phyloP scores from a whole-genome alignment of 2,329 filamentous ascomycete species.

The Laburnicola sp. region DNA sequence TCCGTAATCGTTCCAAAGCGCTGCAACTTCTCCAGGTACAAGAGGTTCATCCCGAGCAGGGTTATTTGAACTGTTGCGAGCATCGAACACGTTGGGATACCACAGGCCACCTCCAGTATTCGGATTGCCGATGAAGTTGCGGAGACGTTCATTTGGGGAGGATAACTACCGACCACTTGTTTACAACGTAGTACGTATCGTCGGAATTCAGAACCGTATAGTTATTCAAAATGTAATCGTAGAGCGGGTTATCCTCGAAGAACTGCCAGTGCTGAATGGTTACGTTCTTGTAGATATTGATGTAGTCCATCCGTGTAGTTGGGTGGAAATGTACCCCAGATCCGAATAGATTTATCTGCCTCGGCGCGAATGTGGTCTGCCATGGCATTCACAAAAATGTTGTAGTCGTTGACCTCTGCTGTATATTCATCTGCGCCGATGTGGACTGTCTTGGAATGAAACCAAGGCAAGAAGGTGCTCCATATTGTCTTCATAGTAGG shows the following conservation, averaged over 20 bases:
- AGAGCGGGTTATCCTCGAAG: conserved; percentile 53
- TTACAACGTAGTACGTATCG: too few relatives aligned
- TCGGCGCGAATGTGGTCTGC: conserved; percentile 35
- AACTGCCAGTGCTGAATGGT: conserved; percentile 56
- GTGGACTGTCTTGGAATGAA: conserved; percentile 43
- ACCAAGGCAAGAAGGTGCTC: conserved; percentile 43
- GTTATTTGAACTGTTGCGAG: conserved; percentile 42
- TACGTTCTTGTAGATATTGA: conserved; percentile 44
- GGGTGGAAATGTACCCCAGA: conserved; percentile 52
- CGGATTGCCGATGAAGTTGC: too few relatives aligned
- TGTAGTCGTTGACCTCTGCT: conserved; percentile 40
- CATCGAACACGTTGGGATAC: conserved; percentile 52
- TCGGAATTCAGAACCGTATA: too few relatives aligned
- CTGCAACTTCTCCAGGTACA: conserved; percentile 37
- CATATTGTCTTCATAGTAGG: conserved; percentile 44
- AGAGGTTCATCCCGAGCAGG: conserved; percentile 35
- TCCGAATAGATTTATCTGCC: conserved; percentile 38
- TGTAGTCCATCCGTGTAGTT: conserved; percentile 25
- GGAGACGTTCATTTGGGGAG: too few relatives aligned
- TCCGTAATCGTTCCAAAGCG: conserved; percentile 56
- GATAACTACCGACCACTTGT: too few relatives aligned
- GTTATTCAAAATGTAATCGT: conserved; percentile 18
- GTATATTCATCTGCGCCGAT: conserved; percentile 47
- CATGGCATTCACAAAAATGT: conserved; percentile 45
- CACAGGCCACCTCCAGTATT: conserved; percentile 42